phyloP scores from a whole-genome alignment of 2,329 filamentous ascomycete species.

The Aspergillus persii region DNA sequence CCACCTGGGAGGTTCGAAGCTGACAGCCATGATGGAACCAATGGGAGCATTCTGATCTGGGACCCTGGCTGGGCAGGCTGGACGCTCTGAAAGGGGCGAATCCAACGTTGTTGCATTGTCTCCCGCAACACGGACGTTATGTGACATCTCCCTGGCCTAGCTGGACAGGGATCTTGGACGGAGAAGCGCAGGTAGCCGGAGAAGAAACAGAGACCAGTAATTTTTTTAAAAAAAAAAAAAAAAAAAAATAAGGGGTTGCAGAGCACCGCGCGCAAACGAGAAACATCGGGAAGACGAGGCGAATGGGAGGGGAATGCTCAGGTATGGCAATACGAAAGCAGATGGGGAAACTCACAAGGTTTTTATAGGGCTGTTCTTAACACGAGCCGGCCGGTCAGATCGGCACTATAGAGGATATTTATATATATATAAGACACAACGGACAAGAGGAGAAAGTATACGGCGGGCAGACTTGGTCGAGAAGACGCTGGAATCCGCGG shows the following conservation, averaged over 20 bases:
- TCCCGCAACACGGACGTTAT: not conserved
- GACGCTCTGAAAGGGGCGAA: constrained; percentile 8
- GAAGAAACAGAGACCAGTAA: not conserved
- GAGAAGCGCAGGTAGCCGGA: not conserved
- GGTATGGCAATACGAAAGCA: not conserved
- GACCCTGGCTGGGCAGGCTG: constrained; percentile 7
- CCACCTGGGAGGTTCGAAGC: constrained; percentile 23
- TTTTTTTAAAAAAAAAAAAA: too few relatives aligned
- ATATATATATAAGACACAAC: not conserved
- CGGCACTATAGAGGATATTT: not conserved
- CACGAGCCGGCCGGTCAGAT: not conserved
- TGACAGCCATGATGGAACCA: constrained; percentile 22
- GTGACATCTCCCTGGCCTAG: not conserved
- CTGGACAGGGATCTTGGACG: not conserved
- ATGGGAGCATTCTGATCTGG: constrained; percentile 20
- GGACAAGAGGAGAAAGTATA: not conserved
- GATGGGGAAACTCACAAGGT: not conserved
- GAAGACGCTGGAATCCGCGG: not conserved
- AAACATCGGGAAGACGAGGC: not conserved
- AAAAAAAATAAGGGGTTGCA: not conserved
- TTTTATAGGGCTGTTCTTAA: not conserved
- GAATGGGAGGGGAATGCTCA: not conserved
- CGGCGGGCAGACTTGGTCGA: not conserved
- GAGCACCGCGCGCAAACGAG: not conserved
- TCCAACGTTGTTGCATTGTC: constrained; percentile 12